Conservation (phyloP, 2,329 filamentous ascomycete species). For the Diplocarpon rosae region DNA sequence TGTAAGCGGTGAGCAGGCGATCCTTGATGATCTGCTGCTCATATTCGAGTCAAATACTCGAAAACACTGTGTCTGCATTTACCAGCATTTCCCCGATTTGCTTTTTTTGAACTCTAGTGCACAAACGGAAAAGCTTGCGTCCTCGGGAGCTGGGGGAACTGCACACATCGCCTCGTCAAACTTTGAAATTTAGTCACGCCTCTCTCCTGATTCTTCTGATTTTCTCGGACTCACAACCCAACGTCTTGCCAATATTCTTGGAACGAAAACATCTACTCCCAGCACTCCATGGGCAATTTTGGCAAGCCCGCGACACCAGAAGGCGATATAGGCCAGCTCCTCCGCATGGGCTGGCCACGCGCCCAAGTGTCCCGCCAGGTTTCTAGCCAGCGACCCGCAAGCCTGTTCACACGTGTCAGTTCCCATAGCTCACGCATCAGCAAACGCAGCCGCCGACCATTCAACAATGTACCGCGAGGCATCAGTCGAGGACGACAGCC, state of each 20-base stretch:
- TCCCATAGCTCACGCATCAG: neutral
- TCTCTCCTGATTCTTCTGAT: neutral
- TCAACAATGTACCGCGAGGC: neutral
- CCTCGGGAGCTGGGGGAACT: neutral
- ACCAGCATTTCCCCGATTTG: too few relatives aligned
- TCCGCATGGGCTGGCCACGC: neutral
- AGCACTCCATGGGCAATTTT: neutral
- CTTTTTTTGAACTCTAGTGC: neutral
- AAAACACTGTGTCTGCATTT: too few relatives aligned
- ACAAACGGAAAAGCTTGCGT: conserved; percentile 1
- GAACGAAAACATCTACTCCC: neutral
- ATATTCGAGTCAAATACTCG: too few relatives aligned
- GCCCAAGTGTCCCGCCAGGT: neutral
- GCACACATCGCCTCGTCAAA: neutral
- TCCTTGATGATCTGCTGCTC: too few relatives aligned
- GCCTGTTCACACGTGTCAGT: neutral
- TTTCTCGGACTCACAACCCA: too few relatives aligned
- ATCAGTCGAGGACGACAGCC: neutral
- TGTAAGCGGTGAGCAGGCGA: too few relatives aligned
- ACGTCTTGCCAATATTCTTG: neutral
- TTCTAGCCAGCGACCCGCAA: neutral
- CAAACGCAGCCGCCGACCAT: neutral
- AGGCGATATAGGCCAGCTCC: neutral
- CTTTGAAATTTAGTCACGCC: neutral
- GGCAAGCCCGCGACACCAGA: neutral